Percentiles rank a stretch among this genome's conserved stretches.
These are phyloP conservation scores for Haplographium delicatum DNA, from an alignment of 495 filamentous ascomycete genomes.

Conservation along the genomic window DNA sequence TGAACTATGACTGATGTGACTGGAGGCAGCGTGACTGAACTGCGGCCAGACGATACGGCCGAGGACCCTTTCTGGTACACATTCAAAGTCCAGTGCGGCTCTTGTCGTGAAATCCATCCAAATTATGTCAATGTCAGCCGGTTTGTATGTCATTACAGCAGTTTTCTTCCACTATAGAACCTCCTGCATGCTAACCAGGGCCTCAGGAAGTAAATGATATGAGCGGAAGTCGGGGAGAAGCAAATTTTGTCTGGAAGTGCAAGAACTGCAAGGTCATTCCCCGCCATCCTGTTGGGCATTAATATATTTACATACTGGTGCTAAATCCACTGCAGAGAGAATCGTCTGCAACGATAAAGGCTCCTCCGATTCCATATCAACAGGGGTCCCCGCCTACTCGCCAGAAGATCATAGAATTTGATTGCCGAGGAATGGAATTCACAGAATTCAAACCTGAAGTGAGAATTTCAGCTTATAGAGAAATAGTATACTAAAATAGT, in stretches of 20 bases:
- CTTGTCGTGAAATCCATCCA: slow-evolving; percentile 83
- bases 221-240: slow-evolving; percentile 86
- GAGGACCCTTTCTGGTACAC: slow-evolving; percentile 88
- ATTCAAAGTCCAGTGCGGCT: slow-evolving; percentile 94
- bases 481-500: not conserved
- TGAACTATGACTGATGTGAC: slow-evolving; percentile 8
- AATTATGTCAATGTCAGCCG: slow-evolving; percentile 85
- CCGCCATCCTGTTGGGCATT: not conserved
- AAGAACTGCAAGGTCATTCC: slow-evolving; percentile 75
- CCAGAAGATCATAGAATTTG: slow-evolving; percentile 79
- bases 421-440: slow-evolving; percentile 93
- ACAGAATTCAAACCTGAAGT: slow-evolving; percentile 85
- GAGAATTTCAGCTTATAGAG: slow-evolving; percentile 16
- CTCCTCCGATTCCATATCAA: slow-evolving; percentile 63
- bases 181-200: not conserved
- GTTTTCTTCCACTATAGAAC: not conserved
- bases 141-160: slow-evolving; percentile 63
- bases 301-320: not conserved
- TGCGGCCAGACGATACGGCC: slow-evolving; percentile 75
- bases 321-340: slow-evolving; percentile 38
- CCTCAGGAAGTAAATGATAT: slow-evolving; percentile 76
- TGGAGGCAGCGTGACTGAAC: slow-evolving; percentile 73
- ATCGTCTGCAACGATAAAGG: slow-evolving; percentile 61
- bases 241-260: slow-evolving; percentile 98
- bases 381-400: slow-evolving; percentile 61